A percentile compares a stretch with the other conserved stretches of the same genome.
These are phyloP conservation scores for Lachancea waltii DNA, from an alignment of 805 yeast species.

Conservation along the genomic window DNA sequence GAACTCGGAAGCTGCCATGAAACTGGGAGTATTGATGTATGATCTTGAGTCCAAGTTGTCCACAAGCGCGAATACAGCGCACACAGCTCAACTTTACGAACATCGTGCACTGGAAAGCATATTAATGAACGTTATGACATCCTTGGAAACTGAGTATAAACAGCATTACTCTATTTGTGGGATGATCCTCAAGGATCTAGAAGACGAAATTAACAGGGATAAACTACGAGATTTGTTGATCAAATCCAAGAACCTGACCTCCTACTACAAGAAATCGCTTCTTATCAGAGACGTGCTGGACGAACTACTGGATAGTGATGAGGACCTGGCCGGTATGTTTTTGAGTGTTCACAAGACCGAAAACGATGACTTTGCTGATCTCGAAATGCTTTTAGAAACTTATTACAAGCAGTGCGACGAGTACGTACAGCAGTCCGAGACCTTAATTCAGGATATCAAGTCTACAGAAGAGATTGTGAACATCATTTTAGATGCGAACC, in stretches of 20 bases:
- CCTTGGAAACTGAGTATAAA: conserved; percentile 68
- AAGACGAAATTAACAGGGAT: conserved; percentile 71
- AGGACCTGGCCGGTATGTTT: conserved; percentile 76
- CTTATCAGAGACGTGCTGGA: conserved; percentile 77
- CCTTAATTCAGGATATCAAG: conserved; percentile 72
- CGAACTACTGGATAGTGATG: conserved; percentile 80
- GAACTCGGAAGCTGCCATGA: conserved; percentile 51
- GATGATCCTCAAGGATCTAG: conserved; percentile 59
- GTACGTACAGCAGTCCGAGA: conserved; percentile 84
- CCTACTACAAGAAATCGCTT: conserved; percentile 67
- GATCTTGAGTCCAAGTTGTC: conserved; percentile 70
- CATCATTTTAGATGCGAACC: conserved; percentile 82
- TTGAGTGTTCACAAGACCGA: conserved; percentile 40
- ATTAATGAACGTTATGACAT: conserved; percentile 70
- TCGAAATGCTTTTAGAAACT: conserved; percentile 82
- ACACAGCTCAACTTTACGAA: conserved; percentile 51
- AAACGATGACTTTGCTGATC: conserved; percentile 52
- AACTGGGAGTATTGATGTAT: conserved; percentile 71
- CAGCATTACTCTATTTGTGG: conserved; percentile 54
- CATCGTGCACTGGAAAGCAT: conserved; percentile 80
- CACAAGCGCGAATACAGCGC: conserved; percentile 13
- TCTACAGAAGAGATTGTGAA: conserved; percentile 92
- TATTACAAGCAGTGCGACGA: conserved; percentile 91
- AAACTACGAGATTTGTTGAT: conserved; percentile 66
- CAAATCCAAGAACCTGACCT: conserved; percentile 61